A percentile compares a stretch with the other conserved stretches of the same genome.
These are phyloP conservation scores for Adansonia gregorii DNA, from an alignment of 441 rosid genomes.

Conservation along the genomic window DNA sequence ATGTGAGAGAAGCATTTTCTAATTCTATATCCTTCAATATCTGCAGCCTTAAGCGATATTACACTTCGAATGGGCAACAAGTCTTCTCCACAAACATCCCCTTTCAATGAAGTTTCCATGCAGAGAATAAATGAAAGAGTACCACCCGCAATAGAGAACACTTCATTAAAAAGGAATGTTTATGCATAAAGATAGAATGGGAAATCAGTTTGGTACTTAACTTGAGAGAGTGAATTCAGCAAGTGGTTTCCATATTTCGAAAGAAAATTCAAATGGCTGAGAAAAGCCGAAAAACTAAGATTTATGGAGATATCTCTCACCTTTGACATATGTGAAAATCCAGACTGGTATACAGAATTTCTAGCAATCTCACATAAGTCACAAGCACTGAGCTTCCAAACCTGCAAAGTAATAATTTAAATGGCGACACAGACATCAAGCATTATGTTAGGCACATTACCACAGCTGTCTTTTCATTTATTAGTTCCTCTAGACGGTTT, in stretches of 20 bases:
- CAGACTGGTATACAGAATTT: conserved; percentile 75
- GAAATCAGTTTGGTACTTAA: background rate
- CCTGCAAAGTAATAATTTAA: conserved; percentile 38
- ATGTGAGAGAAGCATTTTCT: background rate
- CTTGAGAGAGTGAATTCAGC: background rate
- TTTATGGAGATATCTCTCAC: conserved; percentile 36
- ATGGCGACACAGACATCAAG: background rate
- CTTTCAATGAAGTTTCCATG: background rate
- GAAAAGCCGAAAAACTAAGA: background rate
- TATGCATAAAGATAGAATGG: background rate
- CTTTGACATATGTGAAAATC: conserved; percentile 66
- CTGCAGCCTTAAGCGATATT: background rate
- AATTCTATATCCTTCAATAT: background rate
- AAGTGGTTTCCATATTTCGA: background rate
- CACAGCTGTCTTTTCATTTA: background rate
- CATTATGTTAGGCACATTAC: conserved; percentile 9
- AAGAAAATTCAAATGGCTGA: background rate
- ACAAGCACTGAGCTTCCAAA: conserved; percentile 77
- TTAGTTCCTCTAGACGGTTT: background rate
- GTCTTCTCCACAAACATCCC: background rate
- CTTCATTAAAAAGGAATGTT: background rate
- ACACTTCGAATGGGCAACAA: background rate
- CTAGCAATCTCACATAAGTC: conserved; percentile 73
- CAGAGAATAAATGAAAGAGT: background rate
- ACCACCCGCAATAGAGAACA: background rate